Base-by-base conservation (phyloP, 805 yeast genomes). In the Wickerhamomyces alni region DNA sequence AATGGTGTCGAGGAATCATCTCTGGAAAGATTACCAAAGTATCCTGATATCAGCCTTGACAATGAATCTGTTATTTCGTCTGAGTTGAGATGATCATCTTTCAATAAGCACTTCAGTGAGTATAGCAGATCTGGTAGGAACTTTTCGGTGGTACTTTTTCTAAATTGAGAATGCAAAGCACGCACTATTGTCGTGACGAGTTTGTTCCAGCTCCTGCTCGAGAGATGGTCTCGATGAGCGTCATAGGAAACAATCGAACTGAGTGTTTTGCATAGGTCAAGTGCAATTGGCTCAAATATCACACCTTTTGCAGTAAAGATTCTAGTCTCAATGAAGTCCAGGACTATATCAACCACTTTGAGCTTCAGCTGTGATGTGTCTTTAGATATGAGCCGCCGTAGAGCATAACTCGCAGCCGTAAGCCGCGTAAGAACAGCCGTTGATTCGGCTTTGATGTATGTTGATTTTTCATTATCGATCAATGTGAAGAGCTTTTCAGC, bases 391-490 rank as follows among this genome's bases (percentile, higher is more conserved):
- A 54, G 31, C 36, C 43, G 46, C 30, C 69, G 47, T 2, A 70
- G 42, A 7, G 58, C 38, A 33, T 58, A 61, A 7, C 67, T 59
- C 1, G 63, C 67, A 15, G 47, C 51, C 16, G 62, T 47, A 8
- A 65, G 49, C 37, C 71, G 50, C 9, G 44, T 40, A 18, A 58
- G 61, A 3, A 58, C 58, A 5, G 63, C 45, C 9, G 46, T 36
- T 0, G 68, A 39, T 7, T 49, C 46, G 34, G 42, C 57, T 39
- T 53, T 54, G 16, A 35, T 7, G 42, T 52, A 63, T 4, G 56
- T 30, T 2, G 53, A 46, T n/a, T 60, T 52, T 41, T 77, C 82
- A 13, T 47, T 47, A 24, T 60, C 66, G 7, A 62, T 36, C 30
- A 52, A 40, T 18, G 55, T 58, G 39, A 66, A 45, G 13, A 61